These are phyloP conservation scores for Vitis riparia DNA, from an alignment of 164 flowering plant genomes.

Conservation along the genomic window DNA sequence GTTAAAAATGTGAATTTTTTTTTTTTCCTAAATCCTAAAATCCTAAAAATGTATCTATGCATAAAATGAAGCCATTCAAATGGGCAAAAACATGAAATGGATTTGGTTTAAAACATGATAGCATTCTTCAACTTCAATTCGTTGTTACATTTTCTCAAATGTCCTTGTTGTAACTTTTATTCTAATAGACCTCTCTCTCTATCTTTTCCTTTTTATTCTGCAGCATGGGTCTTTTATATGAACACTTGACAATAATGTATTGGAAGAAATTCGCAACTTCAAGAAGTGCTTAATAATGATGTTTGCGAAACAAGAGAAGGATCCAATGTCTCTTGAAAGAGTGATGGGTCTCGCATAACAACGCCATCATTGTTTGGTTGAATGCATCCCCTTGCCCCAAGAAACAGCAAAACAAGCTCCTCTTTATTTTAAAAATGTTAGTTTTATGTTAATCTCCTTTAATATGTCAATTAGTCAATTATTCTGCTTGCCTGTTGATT, in stretches of 20 bases:
- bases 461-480: neutral
- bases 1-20: neutral
- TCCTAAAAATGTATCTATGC: neutral
- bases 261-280: constrained; percentile 94
- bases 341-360: constrained; percentile 82
- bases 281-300: constrained; percentile 92
- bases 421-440: constrained; percentile 84
- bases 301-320: constrained; percentile 84
- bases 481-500: neutral
- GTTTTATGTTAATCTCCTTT: neutral
- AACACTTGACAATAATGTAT: constrained; percentile 69
- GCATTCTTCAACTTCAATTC: too few relatives aligned
- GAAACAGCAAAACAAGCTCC: constrained; percentile 80
- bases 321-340: constrained; percentile 83
- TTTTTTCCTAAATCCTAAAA: neutral
- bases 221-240: constrained; percentile 91
- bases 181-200: constrained; percentile 2
- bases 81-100: neutral
- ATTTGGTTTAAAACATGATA: too few relatives aligned
- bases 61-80: neutral
- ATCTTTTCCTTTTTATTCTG: neutral
- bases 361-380: constrained; percentile 86
- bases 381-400: constrained; percentile 83
- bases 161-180: neutral
- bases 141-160: too few relatives aligned